Base-by-base conservation (phyloP, 2,329 filamentous ascomycete genomes). In the Myriosclerotinia curreyana region DNA sequence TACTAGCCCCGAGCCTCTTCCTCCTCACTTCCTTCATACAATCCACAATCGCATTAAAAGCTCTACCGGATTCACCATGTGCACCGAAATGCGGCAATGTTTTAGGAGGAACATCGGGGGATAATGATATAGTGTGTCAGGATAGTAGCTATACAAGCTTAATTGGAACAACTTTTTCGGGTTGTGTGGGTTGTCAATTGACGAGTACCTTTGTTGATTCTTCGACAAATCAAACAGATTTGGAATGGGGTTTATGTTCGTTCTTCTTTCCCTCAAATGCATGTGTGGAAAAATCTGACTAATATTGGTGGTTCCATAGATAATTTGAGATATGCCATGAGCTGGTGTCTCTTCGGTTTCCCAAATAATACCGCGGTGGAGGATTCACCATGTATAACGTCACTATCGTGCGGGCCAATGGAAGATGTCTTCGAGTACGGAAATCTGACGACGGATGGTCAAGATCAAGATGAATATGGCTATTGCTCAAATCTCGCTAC, bases 201-300 rank as follows among this genome's bases (percentile, higher is more conserved):
- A 72, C 70, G 1, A 87, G 85, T 73, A 73, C 75, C 5, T 85
- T 80, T 68, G 69, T 74, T 1, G 72, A 75, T 67, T 74, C 71
- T 7, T 61, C 70, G 7, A 71, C 75, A 22, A 78, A 77, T 17
- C 69, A 80, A 64, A 81, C 83, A 0, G 85, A 88, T 69, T 74
- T 82, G 14, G 77, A 84, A 67, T 81, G 78, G 66, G 75, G 81
- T 59, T 74, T 87, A 20, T 87, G 84, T 87, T 75, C 70, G 83
- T 77, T 20, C 11, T 48, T 54, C 51, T 53, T 53, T 55, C 48
- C 48, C 49, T 28, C 12, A 5, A n/a, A 40, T 38, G 0, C 25
- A 38, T 64, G 34, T 34, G 22, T 40, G n/a, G 12, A 34, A 34
- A 17, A 34, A 17, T 15, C 34, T 60, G 20, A 40, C 51, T 64